Percentiles rank a stretch among this genome's conserved stretches.
phyloP scores from a whole-genome alignment of 495 filamentous ascomycete genomes.

The Annulohypoxylon stygium region DNA sequence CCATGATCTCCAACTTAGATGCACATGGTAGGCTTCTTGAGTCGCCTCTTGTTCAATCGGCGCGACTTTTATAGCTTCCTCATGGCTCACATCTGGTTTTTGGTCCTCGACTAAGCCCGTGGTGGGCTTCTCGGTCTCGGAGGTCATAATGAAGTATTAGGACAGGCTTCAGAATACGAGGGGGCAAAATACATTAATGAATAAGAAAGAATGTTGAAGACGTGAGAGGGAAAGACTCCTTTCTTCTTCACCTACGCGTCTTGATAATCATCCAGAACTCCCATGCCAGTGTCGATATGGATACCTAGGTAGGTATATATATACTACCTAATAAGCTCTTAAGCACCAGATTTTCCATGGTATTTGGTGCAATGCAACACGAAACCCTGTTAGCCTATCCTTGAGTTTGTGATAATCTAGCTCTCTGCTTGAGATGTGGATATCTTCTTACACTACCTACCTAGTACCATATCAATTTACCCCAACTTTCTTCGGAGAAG shows the following conservation, averaged over 20 bases:
- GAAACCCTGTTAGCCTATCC: neutral
- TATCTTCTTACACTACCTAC: neutral
- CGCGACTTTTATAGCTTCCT: constrained; percentile 40
- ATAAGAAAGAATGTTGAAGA: neutral
- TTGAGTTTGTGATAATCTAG: constrained; percentile 3
- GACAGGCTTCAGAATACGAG: neutral
- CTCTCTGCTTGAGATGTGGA: constrained; percentile 14
- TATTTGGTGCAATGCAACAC: neutral
- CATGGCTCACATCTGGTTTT: constrained; percentile 5
- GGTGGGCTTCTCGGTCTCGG: constrained; percentile 28
- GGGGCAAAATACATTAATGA: neutral
- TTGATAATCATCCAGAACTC: neutral
- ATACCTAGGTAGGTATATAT: neutral
- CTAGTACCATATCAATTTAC: constrained; percentile 1
- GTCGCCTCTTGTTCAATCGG: constrained; percentile 53
- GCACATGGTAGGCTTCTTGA: constrained; percentile 45
- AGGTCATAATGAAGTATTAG: constrained; percentile 21
- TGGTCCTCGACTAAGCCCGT: constrained; percentile 16
- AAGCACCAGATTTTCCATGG: neutral
- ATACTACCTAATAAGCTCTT: neutral
- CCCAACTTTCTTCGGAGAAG: constrained; percentile 12
- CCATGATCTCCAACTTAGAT: constrained; percentile 57
- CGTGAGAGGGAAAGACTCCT: neutral
- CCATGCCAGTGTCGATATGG: neutral
- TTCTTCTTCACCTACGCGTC: neutral